These are phyloP conservation scores for Phaseolus lunatus DNA, from an alignment of 306 rosid species.

Conservation along the genomic window DNA sequence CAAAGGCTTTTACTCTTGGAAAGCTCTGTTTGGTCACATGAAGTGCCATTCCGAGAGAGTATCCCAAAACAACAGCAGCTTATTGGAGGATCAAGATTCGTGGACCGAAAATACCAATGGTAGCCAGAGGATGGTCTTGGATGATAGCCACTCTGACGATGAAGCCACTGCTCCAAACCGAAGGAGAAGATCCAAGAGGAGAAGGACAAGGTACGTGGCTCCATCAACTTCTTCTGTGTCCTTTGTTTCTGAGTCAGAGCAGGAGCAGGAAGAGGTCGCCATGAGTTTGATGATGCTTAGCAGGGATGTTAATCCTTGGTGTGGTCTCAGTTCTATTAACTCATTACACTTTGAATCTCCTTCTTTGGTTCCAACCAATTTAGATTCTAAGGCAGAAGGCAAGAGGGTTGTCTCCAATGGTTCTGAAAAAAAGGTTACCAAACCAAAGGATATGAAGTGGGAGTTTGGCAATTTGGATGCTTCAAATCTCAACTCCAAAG, in stretches of 20 bases:
- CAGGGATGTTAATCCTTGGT: slow-evolving; percentile 68
- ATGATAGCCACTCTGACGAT: slow-evolving; percentile 73
- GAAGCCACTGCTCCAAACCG: slow-evolving; percentile 63
- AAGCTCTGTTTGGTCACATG: slow-evolving; percentile 89
- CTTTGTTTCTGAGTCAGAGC: slow-evolving; percentile 70
- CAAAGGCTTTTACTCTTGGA: slow-evolving; percentile 77
- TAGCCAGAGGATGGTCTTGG: slow-evolving; percentile 45
- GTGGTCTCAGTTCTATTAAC: slow-evolving; percentile 51
- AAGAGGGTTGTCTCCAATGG: slow-evolving; percentile 13
- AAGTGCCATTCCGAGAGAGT: slow-evolving; percentile 78
- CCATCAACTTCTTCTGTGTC: slow-evolving; percentile 58
- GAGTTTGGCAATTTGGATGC: slow-evolving; percentile 45
- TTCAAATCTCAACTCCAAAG: slow-evolving; percentile 45
- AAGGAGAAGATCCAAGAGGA: slow-evolving; percentile 64
- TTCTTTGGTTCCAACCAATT: slow-evolving; percentile 35
- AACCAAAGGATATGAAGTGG: slow-evolving; percentile 37
- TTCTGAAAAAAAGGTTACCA: slow-evolving; percentile 37
- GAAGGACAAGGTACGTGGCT: slow-evolving; percentile 61
- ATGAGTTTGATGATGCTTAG: slow-evolving; percentile 89
- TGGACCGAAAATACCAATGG: slow-evolving; percentile 45
- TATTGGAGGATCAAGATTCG: slow-evolving; percentile 73
- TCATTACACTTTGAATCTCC: slow-evolving; percentile 57
- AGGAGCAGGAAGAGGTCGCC: slow-evolving; percentile 92
- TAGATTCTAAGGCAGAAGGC: slow-evolving; percentile 44
- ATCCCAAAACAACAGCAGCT: slow-evolving; percentile 37